Evolutionary conservation across 2,329 filamentous ascomycete species (phyloP).

Genomic region (Exophiala viscosa): DNA sequence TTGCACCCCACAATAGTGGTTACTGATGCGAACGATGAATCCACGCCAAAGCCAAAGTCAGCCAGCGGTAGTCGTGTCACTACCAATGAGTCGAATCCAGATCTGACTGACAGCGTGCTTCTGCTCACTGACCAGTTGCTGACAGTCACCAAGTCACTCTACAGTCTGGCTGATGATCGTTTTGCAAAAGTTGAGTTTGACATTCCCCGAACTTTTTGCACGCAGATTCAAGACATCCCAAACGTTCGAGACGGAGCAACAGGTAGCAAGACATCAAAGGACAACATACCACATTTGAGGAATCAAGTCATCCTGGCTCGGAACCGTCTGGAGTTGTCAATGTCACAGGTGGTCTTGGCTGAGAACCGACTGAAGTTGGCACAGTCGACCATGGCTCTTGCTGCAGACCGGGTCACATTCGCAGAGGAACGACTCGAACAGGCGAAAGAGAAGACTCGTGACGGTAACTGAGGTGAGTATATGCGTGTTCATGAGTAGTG

Average conservation of each 20-base stretch:
- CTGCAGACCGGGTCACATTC: too few species aligned
- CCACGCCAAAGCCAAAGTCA: too few species aligned
- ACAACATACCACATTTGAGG: neutral
- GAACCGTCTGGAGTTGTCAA: neutral
- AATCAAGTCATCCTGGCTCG: neutral
- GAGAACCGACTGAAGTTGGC: neutral
- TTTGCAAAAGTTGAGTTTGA: neutral
- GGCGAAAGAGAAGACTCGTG: too few species aligned
- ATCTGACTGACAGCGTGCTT: neutral
- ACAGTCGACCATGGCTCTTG: neutral
- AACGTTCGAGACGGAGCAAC: neutral
- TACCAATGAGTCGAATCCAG: neutral
- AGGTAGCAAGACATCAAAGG: neutral
- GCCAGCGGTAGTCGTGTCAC: neutral
- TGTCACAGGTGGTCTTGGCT: neutral
- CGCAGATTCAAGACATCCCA: neutral
- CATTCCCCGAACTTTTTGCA: neutral
- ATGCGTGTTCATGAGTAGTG: too few species aligned
- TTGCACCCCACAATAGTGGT: too few species aligned
- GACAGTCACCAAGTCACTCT: neutral
- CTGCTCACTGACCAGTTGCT: neutral
- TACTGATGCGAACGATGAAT: too few species aligned
- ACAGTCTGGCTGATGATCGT: neutral
- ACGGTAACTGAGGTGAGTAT: too few species aligned
- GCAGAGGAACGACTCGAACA: too few species aligned